These are phyloP conservation scores for Chernovozyma aurita DNA, from an alignment of 1,139 yeast genomes.

Conservation along the genomic window DNA sequence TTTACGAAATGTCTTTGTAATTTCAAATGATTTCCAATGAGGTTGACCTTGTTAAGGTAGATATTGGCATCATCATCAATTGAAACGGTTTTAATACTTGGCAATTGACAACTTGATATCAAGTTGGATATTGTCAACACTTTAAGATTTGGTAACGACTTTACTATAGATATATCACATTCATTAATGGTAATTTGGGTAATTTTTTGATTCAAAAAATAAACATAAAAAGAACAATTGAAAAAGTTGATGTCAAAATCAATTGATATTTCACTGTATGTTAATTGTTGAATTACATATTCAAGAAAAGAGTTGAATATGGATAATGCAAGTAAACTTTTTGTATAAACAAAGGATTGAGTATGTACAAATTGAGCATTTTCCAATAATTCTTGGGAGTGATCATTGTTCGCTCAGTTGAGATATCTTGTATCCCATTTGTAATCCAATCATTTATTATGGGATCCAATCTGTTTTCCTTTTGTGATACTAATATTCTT, in stretches of 20 bases:
- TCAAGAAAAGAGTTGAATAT: not conserved
- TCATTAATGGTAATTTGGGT: not conserved
- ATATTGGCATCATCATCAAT: not conserved
- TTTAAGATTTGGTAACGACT: not conserved
- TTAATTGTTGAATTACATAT: not conserved
- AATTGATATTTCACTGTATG: not conserved
- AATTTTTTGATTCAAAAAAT: not conserved
- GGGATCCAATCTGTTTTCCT: constrained; percentile 1
- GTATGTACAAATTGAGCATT: constrained; percentile 4
- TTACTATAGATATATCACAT: not conserved
- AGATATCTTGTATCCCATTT: constrained; percentile 2
- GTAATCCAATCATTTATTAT: not conserved
- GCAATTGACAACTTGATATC: not conserved
- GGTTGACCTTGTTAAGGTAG: not conserved
- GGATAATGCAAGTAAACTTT: not conserved
- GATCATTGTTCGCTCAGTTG: constrained; percentile 1
- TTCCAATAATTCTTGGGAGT: constrained; percentile 5
- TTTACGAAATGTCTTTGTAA: constrained; percentile 1
- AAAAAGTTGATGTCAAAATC: no score
- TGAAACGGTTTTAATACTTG: not conserved
- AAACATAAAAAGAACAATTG: not conserved
- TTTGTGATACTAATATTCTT: constrained; percentile 9
- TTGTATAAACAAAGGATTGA: constrained; percentile 1
- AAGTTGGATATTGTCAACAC: not conserved
- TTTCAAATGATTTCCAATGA: constrained; percentile 5